Percentiles rank a stretch among this genome's conserved stretches.
Evolutionary conservation across 441 rosid species (phyloP).

Genomic region (Manihot esculenta): DNA sequence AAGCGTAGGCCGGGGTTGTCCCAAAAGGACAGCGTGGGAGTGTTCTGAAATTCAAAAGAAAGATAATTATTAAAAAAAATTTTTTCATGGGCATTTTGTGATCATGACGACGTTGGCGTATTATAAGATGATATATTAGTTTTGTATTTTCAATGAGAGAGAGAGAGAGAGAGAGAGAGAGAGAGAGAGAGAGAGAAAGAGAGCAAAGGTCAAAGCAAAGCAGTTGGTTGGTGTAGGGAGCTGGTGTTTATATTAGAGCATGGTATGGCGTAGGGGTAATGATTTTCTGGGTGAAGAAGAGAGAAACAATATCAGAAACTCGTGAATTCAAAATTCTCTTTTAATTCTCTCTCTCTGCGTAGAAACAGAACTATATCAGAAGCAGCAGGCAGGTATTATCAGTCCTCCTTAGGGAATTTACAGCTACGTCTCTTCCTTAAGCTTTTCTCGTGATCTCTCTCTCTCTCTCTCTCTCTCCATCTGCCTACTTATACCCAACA

Average conservation of each 20-base stretch:
- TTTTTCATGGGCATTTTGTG: conserved; percentile 23
- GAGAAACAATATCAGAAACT: conserved; percentile 22
- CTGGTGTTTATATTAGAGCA: neutral
- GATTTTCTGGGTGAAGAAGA: conserved; percentile 31
- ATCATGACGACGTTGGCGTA: conserved; percentile 51
- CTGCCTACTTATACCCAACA: too few relatives aligned
- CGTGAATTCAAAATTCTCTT: conserved; percentile 32
- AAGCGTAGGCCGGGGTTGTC: too few relatives aligned
- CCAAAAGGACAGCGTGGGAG: conserved; percentile 2
- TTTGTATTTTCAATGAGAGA: neutral
- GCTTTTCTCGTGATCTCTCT: too few relatives aligned
- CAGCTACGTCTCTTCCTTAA: conserved; percentile 53
- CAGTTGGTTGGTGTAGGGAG: conserved; percentile 41
- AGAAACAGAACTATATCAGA: conserved; percentile 19
- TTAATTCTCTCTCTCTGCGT: conserved; percentile 17
- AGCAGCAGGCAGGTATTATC: conserved; percentile 40
- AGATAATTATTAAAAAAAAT: neutral
- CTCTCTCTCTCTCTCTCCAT: conserved; percentile 32
- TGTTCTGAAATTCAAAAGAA: neutral
- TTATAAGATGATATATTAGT: neutral
- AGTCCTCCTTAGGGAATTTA: conserved; percentile 49
- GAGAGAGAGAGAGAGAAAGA: conserved; percentile 22
- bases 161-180: neutral
- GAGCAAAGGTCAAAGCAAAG: conserved; percentile 70
- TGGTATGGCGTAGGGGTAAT: conserved; percentile 33